Evolutionary conservation across 208 protist species (phyloP), one percentile per base, ranked within the genome.

Genomic region (Polymyxa betae): DNA sequence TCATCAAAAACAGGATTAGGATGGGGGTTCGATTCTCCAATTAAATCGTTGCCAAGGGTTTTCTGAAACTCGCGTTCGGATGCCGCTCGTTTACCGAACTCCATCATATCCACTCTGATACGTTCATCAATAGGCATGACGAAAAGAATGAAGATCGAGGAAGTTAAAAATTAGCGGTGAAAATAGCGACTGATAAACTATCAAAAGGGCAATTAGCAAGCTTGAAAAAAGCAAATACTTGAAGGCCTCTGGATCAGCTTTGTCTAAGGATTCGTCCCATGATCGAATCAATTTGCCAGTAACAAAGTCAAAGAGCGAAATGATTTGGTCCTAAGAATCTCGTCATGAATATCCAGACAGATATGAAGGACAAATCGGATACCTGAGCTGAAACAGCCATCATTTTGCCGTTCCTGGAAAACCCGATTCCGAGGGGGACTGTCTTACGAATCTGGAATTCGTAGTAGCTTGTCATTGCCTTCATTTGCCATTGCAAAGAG

Each of bases 61-160:
- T 88, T 82, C 38, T 38, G 52, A 16, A 96, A 66, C 32, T 95
- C 94, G 45, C 92, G 10, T 89, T 97, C 96, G 12, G 94, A 41
- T 0, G 96, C 96, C 20, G 97, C 90, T 45, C 96, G 90, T n/a
- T 93, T 77, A 0, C 96, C 96, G 92, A 97, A 98, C 89, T 98
- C 96, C 43, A 96, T 94, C 45, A 89, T 91, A 41, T 98, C 96
- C 0, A 82, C 40, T 60, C 49, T 60, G 24, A 60, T 60, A 60
- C 5, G 24, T 5, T 24, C 49, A 5, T 29, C 5, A 60, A 29
- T 60, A 60, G 5, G 12, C 5, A 24, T 60, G 5, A 60, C 49
- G 49, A 60, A 60, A 60, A 60, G 12, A 5, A 60, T 29, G 49
- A 60, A 60, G 12, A 60, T 60, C 24, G 12, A 60, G 24, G 49